Base-by-base conservation (phyloP, 129 eudicot genomes). In the Kitagawia praeruptora region DNA sequence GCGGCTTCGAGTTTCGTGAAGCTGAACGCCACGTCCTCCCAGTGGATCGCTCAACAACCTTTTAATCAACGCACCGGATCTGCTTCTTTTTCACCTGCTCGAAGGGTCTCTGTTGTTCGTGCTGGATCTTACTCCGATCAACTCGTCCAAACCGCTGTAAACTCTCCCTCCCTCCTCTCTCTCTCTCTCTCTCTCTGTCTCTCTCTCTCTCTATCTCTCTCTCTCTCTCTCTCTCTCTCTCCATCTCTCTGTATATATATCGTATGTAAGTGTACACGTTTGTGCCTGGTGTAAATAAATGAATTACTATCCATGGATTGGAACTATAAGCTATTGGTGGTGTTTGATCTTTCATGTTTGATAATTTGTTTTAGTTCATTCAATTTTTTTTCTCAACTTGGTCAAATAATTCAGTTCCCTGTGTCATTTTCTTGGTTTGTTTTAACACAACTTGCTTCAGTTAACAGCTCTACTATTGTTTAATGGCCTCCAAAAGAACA, bases 101-200 rank as follows among this genome's bases (percentile, higher is more conserved):
- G 92, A 75, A 92, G 96, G 69, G 85, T 85, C 13, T 83, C 96
- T 64, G 85, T 86, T 75, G 67, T 91, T 83, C 92, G 93, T 66
- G 92, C 97, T 46, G 93, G 98, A 88, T 89, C 98, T 77, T 93
- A 93, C 89, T 80, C 97, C 76, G 97, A 93, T 34, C 96, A 93
- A 54, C 98, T 94, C 67, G 85, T 94, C 75, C 83, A 91, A 80
- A 93, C 98, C 77, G 97, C 98, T 66, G 73, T 67, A 67, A 4
- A 14, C 15, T 8, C 38, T 23, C 13, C 7, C 31, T 5, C 28
- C 4, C 69, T 23, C 25, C 19, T 9, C 4, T 27, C 9, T 15
- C 3, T 7, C n/a, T n/a, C n/a, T n/a, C n/a, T n/a, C n/a, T n/a
- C n/a, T n/a, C n/a, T n/a, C n/a, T n/a, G n/a, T n/a, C 14, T 7